phyloP scores from a whole-genome alignment of 2,329 filamentous ascomycete genomes.

The Capronia epimyces region DNA sequence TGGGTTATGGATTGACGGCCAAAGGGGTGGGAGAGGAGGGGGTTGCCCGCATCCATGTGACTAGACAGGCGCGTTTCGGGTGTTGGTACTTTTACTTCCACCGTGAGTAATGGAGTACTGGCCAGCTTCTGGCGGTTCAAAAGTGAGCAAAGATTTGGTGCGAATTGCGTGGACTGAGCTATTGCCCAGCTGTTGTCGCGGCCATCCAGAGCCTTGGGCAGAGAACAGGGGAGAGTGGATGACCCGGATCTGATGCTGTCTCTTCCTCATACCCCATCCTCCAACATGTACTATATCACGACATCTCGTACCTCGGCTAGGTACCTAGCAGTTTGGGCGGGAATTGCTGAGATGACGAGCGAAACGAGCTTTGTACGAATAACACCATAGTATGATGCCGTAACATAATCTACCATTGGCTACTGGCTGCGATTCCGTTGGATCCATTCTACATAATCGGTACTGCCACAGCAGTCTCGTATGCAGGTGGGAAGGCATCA shows the following conservation, averaged over 20 bases:
- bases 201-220: neutral
- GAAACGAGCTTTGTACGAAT: neutral
- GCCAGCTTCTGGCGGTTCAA: neutral
- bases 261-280: neutral
- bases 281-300: neutral
- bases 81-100: constrained; percentile 5
- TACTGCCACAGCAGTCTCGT: too few relatives aligned
- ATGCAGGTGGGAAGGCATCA: too few relatives aligned
- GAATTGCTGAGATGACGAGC: neutral
- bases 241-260: neutral
- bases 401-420: too few relatives aligned
- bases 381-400: too few relatives aligned
- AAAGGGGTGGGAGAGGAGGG: neutral
- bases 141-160: constrained; percentile 1
- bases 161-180: constrained; percentile 7
- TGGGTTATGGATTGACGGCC: constrained; percentile 2
- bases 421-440: too few relatives aligned
- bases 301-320: neutral
- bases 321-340: neutral
- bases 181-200: constrained; percentile 4
- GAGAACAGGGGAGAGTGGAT: constrained; percentile 1
- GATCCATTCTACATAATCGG: too few relatives aligned
- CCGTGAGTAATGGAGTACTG: neutral
- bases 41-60: neutral
- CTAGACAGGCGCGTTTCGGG: neutral